Evolutionary conservation across 768 basidiomycete genomes (phyloP).

Genomic region (Saitozyma podzolica): DNA sequence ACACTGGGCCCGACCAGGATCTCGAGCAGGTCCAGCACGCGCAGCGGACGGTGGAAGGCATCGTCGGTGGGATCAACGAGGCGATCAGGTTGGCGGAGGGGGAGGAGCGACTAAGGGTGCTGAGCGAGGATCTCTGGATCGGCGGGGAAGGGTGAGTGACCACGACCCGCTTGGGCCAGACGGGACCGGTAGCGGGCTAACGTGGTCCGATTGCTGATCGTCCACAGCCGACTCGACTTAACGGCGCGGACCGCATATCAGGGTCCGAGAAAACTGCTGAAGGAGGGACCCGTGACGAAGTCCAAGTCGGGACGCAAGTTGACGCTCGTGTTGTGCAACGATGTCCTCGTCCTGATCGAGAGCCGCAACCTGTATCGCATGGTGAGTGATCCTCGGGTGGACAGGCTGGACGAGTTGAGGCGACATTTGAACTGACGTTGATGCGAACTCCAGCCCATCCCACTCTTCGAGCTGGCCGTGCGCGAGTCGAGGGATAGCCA

Average conservation of each 20-base stretch:
- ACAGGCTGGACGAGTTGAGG: background rate
- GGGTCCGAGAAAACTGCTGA: slow-evolving; percentile 75
- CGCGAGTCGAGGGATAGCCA: slow-evolving; percentile 34
- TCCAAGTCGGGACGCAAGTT: slow-evolving; percentile 80
- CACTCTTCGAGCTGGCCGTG: slow-evolving; percentile 49
- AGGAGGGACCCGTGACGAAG: slow-evolving; percentile 75
- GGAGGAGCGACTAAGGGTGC: slow-evolving; percentile 66
- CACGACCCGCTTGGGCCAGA: no score
- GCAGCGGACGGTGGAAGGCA: slow-evolving; percentile 66
- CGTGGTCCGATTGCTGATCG: no score
- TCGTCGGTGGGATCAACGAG: slow-evolving; percentile 83
- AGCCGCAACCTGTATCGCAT: slow-evolving; percentile 75
- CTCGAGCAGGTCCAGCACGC: slow-evolving; percentile 60
- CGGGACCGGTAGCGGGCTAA: no score
- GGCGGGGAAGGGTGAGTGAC: slow-evolving; percentile 59
- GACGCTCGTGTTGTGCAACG: slow-evolving; percentile 78
- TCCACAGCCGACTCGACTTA: slow-evolving; percentile 72
- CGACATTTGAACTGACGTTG: slow-evolving; percentile 2
- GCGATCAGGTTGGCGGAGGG: slow-evolving; percentile 81
- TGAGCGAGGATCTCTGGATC: slow-evolving; percentile 82
- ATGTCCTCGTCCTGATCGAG: slow-evolving; percentile 83
- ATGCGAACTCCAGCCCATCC: slow-evolving; percentile 60
- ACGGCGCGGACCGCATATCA: slow-evolving; percentile 83
- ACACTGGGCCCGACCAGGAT: slow-evolving; percentile 72
- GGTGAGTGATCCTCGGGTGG: slow-evolving; percentile 56